A percentile compares a stretch with the other conserved stretches of the same genome.
phyloP scores from a whole-genome alignment of 2,329 filamentous ascomycete genomes.

The Fusarium dlaminii region DNA sequence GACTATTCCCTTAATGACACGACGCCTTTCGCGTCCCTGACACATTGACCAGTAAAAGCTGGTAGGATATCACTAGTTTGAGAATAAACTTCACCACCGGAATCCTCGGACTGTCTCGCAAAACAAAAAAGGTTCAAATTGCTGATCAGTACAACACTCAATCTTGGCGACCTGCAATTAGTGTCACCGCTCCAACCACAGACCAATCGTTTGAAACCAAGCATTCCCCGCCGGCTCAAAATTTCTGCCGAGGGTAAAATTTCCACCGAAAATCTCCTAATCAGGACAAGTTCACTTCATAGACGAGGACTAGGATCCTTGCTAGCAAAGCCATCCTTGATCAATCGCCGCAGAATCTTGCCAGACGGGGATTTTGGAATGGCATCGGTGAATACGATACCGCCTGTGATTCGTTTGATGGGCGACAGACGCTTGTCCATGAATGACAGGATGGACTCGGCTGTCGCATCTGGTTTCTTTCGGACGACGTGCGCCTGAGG shows the following conservation, averaged over 20 bases:
- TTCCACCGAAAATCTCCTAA: not conserved
- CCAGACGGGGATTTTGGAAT: slow-evolving; percentile 1
- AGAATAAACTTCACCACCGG: not conserved
- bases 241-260: not conserved
- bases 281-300: not conserved
- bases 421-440: not conserved
- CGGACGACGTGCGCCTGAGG: slow-evolving; percentile 3
- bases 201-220: not conserved
- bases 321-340: not conserved
- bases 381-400: not conserved
- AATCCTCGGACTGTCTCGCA: not conserved
- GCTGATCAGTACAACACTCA: not conserved
- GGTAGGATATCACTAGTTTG: not conserved
- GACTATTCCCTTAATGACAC: not conserved
- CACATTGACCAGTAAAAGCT: not conserved
- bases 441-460: not conserved
- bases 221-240: not conserved
- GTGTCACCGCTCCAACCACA: not conserved
- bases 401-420: not conserved
- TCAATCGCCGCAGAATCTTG: slow-evolving; percentile 5
- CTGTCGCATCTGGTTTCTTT: not conserved
- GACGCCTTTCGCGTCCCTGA: not conserved
- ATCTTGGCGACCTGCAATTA: not conserved
- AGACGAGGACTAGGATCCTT: not conserved
- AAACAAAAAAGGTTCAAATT: fast-evolving